These are phyloP conservation scores for Lactifluus pinguis DNA, from an alignment of 768 basidiomycete species.

Conservation along the genomic window DNA sequence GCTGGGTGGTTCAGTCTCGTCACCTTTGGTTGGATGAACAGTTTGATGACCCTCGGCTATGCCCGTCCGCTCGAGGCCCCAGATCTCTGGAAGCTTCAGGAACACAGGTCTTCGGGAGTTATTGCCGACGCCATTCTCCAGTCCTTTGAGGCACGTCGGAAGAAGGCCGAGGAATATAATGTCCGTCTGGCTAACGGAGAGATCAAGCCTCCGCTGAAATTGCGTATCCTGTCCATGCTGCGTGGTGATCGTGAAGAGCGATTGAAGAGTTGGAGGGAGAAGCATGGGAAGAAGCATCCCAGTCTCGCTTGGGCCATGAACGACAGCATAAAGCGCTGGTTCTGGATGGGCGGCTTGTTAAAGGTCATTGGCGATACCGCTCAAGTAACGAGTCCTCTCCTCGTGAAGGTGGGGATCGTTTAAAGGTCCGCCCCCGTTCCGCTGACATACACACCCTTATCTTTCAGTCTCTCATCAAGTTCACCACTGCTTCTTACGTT, in stretches of 20 bases:
- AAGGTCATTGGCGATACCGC: slow-evolving; percentile 60
- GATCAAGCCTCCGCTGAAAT: slow-evolving; percentile 42
- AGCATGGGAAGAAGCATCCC: slow-evolving; percentile 50
- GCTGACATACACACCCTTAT: neutral
- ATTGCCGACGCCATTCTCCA: slow-evolving; percentile 55
- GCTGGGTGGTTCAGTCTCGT: slow-evolving; percentile 52
- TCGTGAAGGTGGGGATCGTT: slow-evolving; percentile 56
- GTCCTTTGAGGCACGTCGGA: slow-evolving; percentile 52
- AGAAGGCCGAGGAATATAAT: slow-evolving; percentile 63
- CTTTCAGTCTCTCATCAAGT: slow-evolving; percentile 56
- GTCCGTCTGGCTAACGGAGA: slow-evolving; percentile 54
- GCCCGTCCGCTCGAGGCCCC: slow-evolving; percentile 69
- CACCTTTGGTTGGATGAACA: slow-evolving; percentile 70
- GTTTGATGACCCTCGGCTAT: slow-evolving; percentile 66
- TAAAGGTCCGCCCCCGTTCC: neutral
- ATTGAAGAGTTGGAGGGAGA: slow-evolving; percentile 57
- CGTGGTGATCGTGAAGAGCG: slow-evolving; percentile 42
- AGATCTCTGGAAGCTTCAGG: slow-evolving; percentile 74
- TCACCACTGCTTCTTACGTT: slow-evolving; percentile 52
- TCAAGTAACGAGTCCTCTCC: slow-evolving; percentile 63
- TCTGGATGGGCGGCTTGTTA: slow-evolving; percentile 60
- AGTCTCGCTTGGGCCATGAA: slow-evolving; percentile 66
- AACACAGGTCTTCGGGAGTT: slow-evolving; percentile 44
- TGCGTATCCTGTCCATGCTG: slow-evolving; percentile 51
- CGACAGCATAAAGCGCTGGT: slow-evolving; percentile 68